Evolutionary conservation across 176 grass and related monocot species (phyloP).

Genomic region (Saccharum officinarum): DNA sequence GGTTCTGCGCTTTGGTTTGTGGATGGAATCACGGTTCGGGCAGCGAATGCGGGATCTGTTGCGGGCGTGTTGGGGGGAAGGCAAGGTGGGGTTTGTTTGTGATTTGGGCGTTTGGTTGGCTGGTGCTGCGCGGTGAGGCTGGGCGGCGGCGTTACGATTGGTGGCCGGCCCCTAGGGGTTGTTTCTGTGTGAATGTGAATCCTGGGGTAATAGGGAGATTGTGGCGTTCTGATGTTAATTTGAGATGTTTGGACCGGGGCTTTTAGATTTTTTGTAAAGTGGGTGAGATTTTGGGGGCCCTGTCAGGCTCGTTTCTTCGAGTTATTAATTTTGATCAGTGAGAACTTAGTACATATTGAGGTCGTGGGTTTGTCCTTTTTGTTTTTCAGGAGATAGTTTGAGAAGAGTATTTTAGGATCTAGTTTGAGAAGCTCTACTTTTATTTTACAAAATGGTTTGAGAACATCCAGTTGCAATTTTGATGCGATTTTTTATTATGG

Average conservation of each 20-base stretch:
- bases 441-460: neutral
- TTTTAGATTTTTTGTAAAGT: neutral
- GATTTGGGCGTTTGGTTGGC: neutral
- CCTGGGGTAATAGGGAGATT: neutral
- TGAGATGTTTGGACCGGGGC: neutral
- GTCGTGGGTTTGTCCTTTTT: neutral
- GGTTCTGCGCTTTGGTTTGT: neutral
- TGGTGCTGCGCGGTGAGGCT: neutral
- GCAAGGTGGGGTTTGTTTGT: neutral
- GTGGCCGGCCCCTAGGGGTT: neutral
- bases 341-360: neutral
- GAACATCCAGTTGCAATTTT: neutral
- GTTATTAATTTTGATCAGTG: neutral
- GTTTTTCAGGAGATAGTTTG: neutral
- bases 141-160: neutral
- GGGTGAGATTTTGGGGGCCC: neutral
- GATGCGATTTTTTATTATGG: neutral
- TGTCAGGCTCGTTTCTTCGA: neutral
- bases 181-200: neutral
- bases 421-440: neutral
- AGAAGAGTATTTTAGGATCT: neutral
- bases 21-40: neutral
- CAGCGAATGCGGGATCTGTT: conserved; percentile 19
- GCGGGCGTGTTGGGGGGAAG: neutral
- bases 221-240: neutral